Base-by-base conservation (phyloP, 345 rosid genomes). In the Eucalyptus erythrocorys region DNA sequence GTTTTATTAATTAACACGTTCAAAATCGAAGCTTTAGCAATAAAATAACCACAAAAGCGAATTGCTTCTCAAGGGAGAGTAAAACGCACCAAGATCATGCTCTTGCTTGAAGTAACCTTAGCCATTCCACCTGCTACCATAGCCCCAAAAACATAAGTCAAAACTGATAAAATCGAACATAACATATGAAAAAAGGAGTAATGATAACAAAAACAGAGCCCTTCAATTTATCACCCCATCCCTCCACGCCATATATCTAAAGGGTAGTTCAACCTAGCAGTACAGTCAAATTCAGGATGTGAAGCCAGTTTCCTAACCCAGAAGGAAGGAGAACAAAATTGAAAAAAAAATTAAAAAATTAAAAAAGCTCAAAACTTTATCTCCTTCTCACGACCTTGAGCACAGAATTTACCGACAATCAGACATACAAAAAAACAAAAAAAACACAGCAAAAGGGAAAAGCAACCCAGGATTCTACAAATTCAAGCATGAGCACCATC, bases 21-120 rank as follows among this genome's bases (percentile, higher is more conserved):
- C 30, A 19, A 1, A 24, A 11, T 85, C 27, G 53, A n/a, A 50
- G 87, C 64, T 10, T 34, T 14, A 85, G 66, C 68, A 71, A 32
- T 8, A 61, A 45, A 64, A 40, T 37, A 87, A 21, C 81, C 10
- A 59, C 16, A 80, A 4, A 66, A 86, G 30, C 51, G n/a, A 66
- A 42, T 61, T 32, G 32, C 6, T 26, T 37, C 86, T 21, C 47
- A 76, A 17, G 82, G 64, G 85, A 40, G 55, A 86, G 47, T 7
- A 27, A 13, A 1, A 26, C 81, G 90, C 88, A 96, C 99, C 99
- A 68, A 96, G 94, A 90, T 94, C 98, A 90, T 96, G 98, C 94
- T 97, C 99, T 91, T 95, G 98, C 95, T 96, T 97, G 95, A 97
- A 95, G 92, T 94, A 93, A 90, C 97, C 93, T 93, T 95, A 45